Base-by-base conservation (phyloP, 2,329 filamentous ascomycete species). In the Salinomyces thailandicus region DNA sequence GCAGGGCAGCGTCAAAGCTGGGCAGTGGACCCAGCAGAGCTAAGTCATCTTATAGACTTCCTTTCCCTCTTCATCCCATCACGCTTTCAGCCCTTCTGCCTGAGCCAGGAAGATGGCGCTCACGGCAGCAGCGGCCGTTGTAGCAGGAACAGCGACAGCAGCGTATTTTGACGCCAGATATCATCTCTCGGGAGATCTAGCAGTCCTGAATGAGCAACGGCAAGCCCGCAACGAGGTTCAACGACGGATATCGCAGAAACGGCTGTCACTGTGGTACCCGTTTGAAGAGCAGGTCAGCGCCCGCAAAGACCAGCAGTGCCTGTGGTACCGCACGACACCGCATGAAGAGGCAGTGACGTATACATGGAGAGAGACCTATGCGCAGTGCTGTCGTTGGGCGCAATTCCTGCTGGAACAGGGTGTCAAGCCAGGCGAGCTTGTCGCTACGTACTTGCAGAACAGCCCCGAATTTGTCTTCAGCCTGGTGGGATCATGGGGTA, bases 161-260 rank as follows among this genome's bases (percentile, higher is more conserved):
- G 67, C 69, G 12, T 82, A 84, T 48, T 61, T 82, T 35, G 73
- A 86, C 51, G 81, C 75, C 37, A 83, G 80, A 62, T 77, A 72
- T 48, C 73, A 81, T 53, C 52, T 85, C 34, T 53, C 59, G 28
- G 75, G 81, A 52, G 81, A 86, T 55, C 43, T 79, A 12, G 47
- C 52, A 1, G 48, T 50, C 5, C 55, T 81, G n/a, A 53, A 62
- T 9, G 58, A 59, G 8, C 41, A 62, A n/a, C 63, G 59, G 22
- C 59, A 55, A 19, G 60, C 62, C 7, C 58, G 62, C 35, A 66
- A 41, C 37, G 38, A 43, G 18, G 34, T 30, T 28, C 36, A 35
- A 22, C 29, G 18, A 34, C 41, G 41, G 69, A 36, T 64, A 12
- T 60, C 65, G 35, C 62, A 68, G 24, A 71, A 72, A 8, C 65